Conservation (phyloP, 495 filamentous ascomycete species). For the Lichenothelia convexa region DNA sequence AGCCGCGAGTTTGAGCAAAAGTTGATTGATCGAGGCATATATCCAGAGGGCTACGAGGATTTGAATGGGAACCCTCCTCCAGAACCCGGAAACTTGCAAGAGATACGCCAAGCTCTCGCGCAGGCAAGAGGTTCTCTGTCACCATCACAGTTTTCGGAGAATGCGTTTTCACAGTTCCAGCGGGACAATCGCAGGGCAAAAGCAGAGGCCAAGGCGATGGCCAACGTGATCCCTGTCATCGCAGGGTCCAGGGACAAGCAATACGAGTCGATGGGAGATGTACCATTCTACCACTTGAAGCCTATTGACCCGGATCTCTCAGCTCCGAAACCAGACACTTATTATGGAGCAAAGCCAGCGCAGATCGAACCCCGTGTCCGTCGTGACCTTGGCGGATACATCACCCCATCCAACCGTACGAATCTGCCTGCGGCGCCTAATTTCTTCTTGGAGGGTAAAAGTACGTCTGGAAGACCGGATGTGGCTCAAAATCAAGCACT, state of each 20-base stretch:
- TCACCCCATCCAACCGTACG: constrained; percentile 2
- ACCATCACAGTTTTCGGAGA: constrained; percentile 3
- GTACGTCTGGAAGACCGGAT: constrained; percentile 1
- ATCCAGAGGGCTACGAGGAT: too few species aligned
- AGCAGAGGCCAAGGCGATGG: constrained; percentile 3
- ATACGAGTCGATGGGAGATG: neutral
- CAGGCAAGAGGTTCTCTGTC: constrained; percentile 3
- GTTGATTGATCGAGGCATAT: constrained; percentile 2
- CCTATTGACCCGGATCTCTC: neutral
- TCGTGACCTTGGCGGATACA: constrained; percentile 3
- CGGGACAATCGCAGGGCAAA: neutral
- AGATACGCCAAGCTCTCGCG: constrained; percentile 1
- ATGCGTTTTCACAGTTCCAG: constrained; percentile 2
- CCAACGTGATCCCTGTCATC: constrained; percentile 3
- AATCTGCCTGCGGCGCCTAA: constrained; percentile 2
- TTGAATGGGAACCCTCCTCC: neutral
- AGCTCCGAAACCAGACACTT: constrained; percentile 3
- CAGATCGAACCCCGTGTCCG: constrained; percentile 3
- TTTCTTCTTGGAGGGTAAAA: constrained; percentile 4
- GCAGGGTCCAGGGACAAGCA: constrained; percentile 1
- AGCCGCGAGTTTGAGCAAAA: constrained; percentile 4
- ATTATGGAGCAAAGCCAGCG: constrained; percentile 1
- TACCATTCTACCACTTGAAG: constrained; percentile 1
- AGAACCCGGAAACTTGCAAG: constrained; percentile 1
- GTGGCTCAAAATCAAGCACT: constrained; percentile 2